Evolutionary conservation across 345 rosid species (phyloP).

Genomic region (Pistacia atlantica): DNA sequence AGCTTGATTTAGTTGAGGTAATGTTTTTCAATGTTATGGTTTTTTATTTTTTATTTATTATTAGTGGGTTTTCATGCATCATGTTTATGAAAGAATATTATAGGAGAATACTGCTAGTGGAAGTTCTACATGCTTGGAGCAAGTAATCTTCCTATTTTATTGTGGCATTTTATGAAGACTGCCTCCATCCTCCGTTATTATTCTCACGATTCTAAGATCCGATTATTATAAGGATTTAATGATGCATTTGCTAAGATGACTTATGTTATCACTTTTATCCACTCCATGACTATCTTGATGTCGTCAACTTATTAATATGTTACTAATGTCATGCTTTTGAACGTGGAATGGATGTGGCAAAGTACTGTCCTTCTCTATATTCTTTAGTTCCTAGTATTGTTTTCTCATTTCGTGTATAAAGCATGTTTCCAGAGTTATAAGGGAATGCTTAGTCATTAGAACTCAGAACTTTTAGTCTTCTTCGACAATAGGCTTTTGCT

Average conservation of each 20-base stretch:
- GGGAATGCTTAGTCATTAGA: no score
- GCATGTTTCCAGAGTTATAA: no score
- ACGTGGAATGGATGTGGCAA: no score
- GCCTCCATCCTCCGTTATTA: not conserved
- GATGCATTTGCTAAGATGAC: not conserved
- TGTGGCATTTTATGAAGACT: not conserved
- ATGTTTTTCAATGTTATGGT: not conserved
- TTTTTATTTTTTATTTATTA: not conserved
- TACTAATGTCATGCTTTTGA: no score
- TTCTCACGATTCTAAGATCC: not conserved
- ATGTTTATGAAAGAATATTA: not conserved
- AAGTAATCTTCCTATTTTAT: not conserved
- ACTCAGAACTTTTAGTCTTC: no score
- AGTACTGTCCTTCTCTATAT: no score
- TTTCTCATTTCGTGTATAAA: no score
- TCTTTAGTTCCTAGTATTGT: no score
- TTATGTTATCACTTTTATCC: not conserved
- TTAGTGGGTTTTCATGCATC: not conserved
- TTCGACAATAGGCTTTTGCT: no score
- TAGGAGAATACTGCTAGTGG: not conserved
- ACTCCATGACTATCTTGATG: no score
- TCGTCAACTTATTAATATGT: no score
- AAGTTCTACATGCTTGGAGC: constrained; percentile 2
- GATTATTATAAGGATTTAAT: not conserved
- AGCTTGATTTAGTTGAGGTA: constrained; percentile 71